Percentiles rank a stretch among this genome's conserved stretches.
Evolutionary conservation across 495 filamentous ascomycete genomes (phyloP).

Genomic region (Geoglossum glabrum): DNA sequence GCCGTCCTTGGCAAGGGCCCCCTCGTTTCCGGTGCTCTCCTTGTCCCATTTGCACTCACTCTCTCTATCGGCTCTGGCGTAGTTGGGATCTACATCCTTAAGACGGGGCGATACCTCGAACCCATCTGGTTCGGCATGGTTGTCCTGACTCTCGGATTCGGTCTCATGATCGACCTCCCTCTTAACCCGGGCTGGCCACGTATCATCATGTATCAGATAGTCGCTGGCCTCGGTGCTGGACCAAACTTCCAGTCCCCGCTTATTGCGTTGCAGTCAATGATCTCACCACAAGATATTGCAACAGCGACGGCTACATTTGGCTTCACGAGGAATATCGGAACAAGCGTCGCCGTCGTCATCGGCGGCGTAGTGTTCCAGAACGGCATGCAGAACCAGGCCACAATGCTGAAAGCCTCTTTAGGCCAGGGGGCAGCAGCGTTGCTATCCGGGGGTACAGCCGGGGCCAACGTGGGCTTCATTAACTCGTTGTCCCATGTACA

Average conservation of each 20-base stretch:
- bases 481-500: constrained; percentile 16
- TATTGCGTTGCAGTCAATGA: constrained; percentile 32
- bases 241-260: constrained; percentile 30
- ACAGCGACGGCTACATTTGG: constrained; percentile 37
- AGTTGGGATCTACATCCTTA: constrained; percentile 27
- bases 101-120: constrained; percentile 31
- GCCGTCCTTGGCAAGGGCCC: constrained; percentile 33
- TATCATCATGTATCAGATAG: constrained; percentile 32
- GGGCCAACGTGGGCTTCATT: constrained; percentile 24
- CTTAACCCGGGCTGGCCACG: constrained; percentile 22
- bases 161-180: constrained; percentile 26
- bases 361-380: constrained; percentile 41
- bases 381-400: constrained; percentile 26
- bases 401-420: constrained; percentile 9
- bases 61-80: constrained; percentile 27
- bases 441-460: constrained; percentile 23
- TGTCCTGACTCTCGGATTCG: constrained; percentile 26
- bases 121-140: constrained; percentile 37
- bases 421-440: constrained; percentile 15
- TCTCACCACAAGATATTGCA: constrained; percentile 26
- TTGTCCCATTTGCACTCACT: constrained; percentile 37
- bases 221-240: constrained; percentile 34
- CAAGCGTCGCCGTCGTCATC: constrained; percentile 42
- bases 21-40: constrained; percentile 39
- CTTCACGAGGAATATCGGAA: constrained; percentile 39